These are phyloP conservation scores for Solanum pinnatisectum DNA, from an alignment of 257 asterid species.

Conservation along the genomic window DNA sequence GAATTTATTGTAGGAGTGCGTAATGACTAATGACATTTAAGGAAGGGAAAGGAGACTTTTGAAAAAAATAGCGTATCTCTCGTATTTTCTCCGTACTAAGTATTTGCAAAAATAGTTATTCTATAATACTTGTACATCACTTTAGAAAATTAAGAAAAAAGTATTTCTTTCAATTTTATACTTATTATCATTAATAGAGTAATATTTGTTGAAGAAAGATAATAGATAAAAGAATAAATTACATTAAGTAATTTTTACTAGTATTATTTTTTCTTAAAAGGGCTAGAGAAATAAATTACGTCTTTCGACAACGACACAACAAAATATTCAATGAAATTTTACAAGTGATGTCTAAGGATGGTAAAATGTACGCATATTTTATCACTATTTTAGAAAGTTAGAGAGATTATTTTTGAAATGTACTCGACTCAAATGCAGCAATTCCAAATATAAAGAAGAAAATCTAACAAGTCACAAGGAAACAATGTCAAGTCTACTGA, in stretches of 20 bases:
- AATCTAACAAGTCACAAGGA: too few species aligned
- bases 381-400: rapidly evolving
- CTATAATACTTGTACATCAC: neutral
- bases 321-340: too few species aligned
- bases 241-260: neutral
- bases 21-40: too few species aligned
- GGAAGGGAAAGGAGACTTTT: too few species aligned
- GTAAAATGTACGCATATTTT: rapidly evolving
- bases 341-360: too few species aligned
- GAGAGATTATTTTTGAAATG: too few species aligned
- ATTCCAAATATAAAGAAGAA: neutral
- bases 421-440: rapidly evolving
- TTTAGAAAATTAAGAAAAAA: neutral
- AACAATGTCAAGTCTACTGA: neutral
- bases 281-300: neutral
- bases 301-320: rapidly evolving
- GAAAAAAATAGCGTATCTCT: neutral
- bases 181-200: neutral
- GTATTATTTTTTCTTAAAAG: neutral
- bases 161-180: neutral
- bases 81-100: neutral
- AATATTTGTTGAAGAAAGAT: neutral
- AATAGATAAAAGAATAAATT: neutral
- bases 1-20: too few species aligned
- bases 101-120: too few species aligned